phyloP scores from a whole-genome alignment of 805 yeast species.

The Metschnikowia lochheadii region DNA sequence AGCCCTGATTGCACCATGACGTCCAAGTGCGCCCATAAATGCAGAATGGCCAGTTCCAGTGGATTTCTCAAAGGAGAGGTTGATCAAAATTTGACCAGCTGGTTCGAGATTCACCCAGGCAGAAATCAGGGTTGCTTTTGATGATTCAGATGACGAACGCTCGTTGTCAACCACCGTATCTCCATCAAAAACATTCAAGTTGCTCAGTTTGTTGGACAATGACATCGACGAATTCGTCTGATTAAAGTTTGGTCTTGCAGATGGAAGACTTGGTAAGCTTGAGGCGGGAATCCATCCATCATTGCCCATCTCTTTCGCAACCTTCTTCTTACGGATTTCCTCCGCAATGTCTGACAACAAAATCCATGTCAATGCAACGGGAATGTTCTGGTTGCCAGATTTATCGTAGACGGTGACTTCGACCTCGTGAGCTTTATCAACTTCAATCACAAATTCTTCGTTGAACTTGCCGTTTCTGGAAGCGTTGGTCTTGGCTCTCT shows the following conservation, averaged over 20 bases:
- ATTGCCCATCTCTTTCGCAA: constrained; percentile 56
- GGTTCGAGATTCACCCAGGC: constrained; percentile 94
- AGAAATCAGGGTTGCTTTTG: constrained; percentile 45
- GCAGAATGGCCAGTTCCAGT: constrained; percentile 33
- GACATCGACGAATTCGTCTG: constrained; percentile 2
- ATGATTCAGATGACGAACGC: constrained; percentile 2
- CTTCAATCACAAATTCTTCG: constrained; percentile 75
- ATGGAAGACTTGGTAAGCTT: constrained; percentile 26
- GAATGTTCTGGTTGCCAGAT: constrained; percentile 59
- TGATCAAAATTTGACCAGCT: constrained; percentile 80
- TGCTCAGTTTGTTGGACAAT: constrained; percentile 1
- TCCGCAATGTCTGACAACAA: constrained; percentile 88
- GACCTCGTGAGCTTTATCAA: constrained; percentile 89
- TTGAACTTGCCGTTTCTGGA: constrained; percentile 77
- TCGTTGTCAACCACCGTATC: neutral
- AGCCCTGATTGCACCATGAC: constrained; percentile 97
- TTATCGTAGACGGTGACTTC: constrained; percentile 86
- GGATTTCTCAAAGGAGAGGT: constrained; percentile 73
- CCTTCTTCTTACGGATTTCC: constrained; percentile 87
- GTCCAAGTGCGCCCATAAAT: constrained; percentile 49
- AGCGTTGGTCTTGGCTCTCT: constrained; percentile 68
- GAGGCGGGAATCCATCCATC: constrained; percentile 90
- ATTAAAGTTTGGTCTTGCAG: constrained; percentile 5
- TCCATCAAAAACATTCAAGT: neutral
- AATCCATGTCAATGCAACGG: constrained; percentile 92